Evolutionary conservation across 169 alveolate species (phyloP), one percentile per base, ranked within the genome.

Genomic region (Plasmodium vinckei): DNA sequence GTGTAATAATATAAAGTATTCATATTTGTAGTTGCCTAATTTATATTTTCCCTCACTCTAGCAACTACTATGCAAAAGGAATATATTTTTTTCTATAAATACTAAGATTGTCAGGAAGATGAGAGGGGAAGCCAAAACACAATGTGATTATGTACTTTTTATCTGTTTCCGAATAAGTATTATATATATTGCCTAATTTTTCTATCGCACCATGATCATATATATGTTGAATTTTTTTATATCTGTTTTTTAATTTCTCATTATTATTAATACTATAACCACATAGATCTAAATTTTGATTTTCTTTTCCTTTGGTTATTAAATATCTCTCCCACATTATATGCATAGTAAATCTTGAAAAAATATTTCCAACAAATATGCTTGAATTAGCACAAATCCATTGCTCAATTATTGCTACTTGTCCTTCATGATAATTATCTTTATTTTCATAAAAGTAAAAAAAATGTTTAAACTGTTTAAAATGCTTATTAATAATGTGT

Each of bases 301-400:
- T 9, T 15, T 42, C 39, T 7, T 71, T 25, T 23, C 67, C 64
- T 25, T 67, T 67, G 21, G 47, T 51, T 15, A 69, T 82, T 57
- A 82, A 68, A 82, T 57, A 57, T 82, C 90, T 19, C 47, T 82
- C 90, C 90, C 90, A 82, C 21, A 67, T 82, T 53, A 82, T 82
- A 39, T 82, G 86, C 64, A 82, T 54, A 59, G 67, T 82, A 25
- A 54, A 82, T 67, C 90, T 39, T 17, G 90, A 82, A 68, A 82
- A 82, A 21, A 82, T 57, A 17, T 53, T 82, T 5, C 90, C 90
- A 5, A 69, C 72, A 57, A 82, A 82, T 59, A 60, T 39, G 1
- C 49, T 27, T 42, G 86, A 27, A 7, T 39, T 25, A 25, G 42
- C 27, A 71, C 79, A 82, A 17, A 82, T 82, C 90, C 90, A 82